Conservation (phyloP, 2,329 filamentous ascomycete species). For the Aspergillus uvarum region DNA sequence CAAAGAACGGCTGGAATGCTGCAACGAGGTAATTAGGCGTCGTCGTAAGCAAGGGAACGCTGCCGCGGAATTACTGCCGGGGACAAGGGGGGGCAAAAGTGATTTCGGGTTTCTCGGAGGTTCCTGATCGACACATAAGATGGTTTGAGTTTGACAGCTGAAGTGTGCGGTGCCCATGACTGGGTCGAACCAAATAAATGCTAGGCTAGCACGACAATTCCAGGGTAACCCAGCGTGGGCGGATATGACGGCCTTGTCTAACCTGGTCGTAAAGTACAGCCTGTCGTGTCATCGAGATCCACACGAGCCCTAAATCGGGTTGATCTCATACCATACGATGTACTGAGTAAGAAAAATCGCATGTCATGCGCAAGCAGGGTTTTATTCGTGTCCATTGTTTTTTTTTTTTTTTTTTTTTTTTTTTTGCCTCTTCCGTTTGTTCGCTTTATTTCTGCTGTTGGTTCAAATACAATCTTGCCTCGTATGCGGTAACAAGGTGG, state of each 20-base stretch:
- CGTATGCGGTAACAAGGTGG: not conserved
- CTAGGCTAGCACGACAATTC: constrained; percentile 2
- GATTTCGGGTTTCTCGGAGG: constrained; percentile 9
- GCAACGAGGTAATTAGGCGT: not conserved
- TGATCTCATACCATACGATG: not conserved
- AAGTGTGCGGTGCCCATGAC: constrained; percentile 3
- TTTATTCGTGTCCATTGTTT: not conserved
- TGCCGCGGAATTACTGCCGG: not conserved
- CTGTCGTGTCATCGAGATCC: not conserved
- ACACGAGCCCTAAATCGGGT: not conserved
- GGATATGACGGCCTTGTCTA: constrained; percentile 4
- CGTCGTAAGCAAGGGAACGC: constrained; percentile 3
- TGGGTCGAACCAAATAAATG: not conserved
- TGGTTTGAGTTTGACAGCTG: constrained; percentile 4
- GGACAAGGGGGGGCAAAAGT: not conserved
- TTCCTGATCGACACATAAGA: constrained; percentile 11
- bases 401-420: not conserved
- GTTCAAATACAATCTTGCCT: not conserved
- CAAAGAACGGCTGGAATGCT: not conserved
- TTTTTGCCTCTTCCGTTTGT: not conserved
- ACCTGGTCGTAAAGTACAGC: not conserved
- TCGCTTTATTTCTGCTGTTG: not conserved
- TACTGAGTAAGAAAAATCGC: not conserved
- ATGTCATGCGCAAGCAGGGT: not conserved
- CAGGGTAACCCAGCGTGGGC: constrained; percentile 1